Conservation (phyloP, 176 grass and related monocot genomes). For the Oryza brachyantha region DNA sequence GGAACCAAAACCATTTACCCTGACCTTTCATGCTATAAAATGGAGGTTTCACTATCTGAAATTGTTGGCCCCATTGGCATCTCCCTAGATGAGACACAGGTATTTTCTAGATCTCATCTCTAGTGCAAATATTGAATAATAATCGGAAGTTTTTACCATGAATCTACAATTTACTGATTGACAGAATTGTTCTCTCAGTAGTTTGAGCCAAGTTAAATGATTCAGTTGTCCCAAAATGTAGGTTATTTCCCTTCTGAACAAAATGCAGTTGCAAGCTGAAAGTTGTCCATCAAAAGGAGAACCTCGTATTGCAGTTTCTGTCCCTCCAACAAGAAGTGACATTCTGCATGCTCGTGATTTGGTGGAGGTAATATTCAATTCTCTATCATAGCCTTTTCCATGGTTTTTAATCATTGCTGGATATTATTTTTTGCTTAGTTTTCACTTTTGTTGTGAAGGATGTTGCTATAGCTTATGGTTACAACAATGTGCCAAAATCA, state of each 20-base stretch:
- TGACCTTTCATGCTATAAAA: slow-evolving; percentile 77
- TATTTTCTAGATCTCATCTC: slow-evolving; percentile 23
- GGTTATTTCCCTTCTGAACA: slow-evolving; percentile 84
- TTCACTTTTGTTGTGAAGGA: slow-evolving; percentile 55
- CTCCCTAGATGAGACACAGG: slow-evolving; percentile 62
- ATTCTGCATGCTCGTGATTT: slow-evolving; percentile 76
- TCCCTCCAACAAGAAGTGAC: slow-evolving; percentile 85
- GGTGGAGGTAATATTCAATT: slow-evolving; percentile 45
- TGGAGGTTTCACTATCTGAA: slow-evolving; percentile 80
- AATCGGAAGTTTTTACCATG: not conserved
- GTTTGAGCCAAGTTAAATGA: slow-evolving; percentile 13
- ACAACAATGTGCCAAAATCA: slow-evolving; percentile 93
- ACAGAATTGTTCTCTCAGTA: not conserved
- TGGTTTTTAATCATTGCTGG: not conserved
- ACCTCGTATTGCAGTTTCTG: slow-evolving; percentile 49
- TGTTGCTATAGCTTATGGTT: slow-evolving; percentile 97
- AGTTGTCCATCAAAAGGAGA: slow-evolving; percentile 28
- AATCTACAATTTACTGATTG: not conserved
- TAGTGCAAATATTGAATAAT: slow-evolving; percentile 5
- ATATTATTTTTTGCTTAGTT: not conserved
- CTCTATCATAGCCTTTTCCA: not conserved
- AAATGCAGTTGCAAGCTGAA: slow-evolving; percentile 93
- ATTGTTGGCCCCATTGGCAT: slow-evolving; percentile 86
- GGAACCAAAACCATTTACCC: slow-evolving; percentile 67
- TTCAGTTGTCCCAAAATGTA: slow-evolving; percentile 35